Percentiles rank a stretch among this genome's conserved stretches.
phyloP scores from a whole-genome alignment of 2,329 filamentous ascomycete species.

The Fusarium sp. region DNA sequence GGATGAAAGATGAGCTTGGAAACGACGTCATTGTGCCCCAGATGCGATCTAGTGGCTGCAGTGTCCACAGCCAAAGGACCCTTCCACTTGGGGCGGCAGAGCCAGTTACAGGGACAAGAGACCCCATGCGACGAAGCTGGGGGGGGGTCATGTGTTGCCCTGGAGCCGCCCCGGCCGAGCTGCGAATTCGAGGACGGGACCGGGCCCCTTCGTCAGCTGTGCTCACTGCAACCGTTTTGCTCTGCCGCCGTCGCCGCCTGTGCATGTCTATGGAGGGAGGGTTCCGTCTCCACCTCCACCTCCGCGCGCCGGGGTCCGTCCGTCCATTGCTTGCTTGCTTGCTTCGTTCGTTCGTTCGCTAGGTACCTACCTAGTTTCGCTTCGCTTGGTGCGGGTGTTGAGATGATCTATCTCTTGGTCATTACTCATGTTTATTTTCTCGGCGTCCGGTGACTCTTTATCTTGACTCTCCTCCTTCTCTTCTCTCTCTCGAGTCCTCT shows the following conservation, averaged over 20 bases:
- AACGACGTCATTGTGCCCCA: background rate
- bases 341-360: too few species aligned
- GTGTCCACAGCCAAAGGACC: background rate
- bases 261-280: background rate
- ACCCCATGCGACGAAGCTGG: background rate
- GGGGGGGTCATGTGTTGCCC: slow-evolving; percentile 3
- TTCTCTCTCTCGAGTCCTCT: background rate
- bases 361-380: background rate
- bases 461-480: background rate
- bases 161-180: background rate
- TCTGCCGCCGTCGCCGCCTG: background rate
- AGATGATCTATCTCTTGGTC: background rate
- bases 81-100: background rate
- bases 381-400: background rate
- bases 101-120: background rate
- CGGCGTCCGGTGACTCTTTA: background rate
- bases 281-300: background rate
- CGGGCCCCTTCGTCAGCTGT: background rate
- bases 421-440: background rate
- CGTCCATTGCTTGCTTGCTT: background rate
- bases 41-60: background rate
- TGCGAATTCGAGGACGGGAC: background rate
- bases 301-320: background rate
- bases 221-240: background rate
- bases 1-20: background rate